Conservation (phyloP, 116 monocot species). For the Phalaenopsis hybrid region DNA sequence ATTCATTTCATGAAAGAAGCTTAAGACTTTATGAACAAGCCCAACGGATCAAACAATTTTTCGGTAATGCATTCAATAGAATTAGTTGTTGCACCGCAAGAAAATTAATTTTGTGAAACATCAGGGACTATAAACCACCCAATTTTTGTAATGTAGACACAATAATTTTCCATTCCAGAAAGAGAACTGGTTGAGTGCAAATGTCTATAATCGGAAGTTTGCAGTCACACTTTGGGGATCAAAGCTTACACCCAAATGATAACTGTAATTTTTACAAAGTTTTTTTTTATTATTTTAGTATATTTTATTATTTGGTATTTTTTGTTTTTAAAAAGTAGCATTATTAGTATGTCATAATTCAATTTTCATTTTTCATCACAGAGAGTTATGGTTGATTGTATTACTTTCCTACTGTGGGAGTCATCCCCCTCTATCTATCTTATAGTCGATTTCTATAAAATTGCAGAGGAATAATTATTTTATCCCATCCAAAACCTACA, state of each 20-base stretch:
- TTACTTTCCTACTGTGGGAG: too few species aligned
- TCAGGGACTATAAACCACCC: neutral
- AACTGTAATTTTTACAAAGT: too few species aligned
- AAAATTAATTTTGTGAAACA: neutral
- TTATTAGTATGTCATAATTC: too few species aligned
- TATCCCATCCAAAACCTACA: too few species aligned
- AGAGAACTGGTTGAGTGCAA: neutral
- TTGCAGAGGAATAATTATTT: too few species aligned
- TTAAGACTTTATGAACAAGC: neutral
- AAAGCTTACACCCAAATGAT: neutral
- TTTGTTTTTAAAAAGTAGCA: too few species aligned
- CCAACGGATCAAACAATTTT: neutral
- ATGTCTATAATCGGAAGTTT: neutral
- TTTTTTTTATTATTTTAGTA: too few species aligned
- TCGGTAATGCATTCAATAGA: neutral
- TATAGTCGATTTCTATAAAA: too few species aligned
- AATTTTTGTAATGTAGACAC: neutral
- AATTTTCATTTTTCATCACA: too few species aligned
- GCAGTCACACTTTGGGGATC: neutral
- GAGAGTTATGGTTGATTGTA: too few species aligned
- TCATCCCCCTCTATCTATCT: too few species aligned
- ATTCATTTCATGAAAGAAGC: neutral
- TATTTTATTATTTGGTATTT: too few species aligned
- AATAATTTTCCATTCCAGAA: neutral
- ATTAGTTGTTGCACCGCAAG: neutral